Conservation (phyloP, 2,329 filamentous ascomycete genomes). For the Dactylellina parvicollis region DNA sequence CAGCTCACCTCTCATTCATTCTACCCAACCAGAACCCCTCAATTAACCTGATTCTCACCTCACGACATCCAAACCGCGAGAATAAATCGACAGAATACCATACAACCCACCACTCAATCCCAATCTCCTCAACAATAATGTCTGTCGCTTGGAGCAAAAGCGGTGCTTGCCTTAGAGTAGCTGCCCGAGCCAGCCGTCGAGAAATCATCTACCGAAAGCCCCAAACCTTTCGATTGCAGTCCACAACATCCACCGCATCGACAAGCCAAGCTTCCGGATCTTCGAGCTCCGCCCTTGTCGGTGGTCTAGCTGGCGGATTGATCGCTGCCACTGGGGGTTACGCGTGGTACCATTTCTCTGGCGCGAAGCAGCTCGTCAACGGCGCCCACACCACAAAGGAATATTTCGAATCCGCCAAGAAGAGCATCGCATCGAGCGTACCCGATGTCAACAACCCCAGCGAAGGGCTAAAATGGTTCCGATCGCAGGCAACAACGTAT, state of each 20-base stretch:
- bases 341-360: conserved; percentile 13
- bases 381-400: conserved; percentile 4
- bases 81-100: neutral
- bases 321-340: conserved; percentile 3
- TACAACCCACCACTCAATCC: neutral
- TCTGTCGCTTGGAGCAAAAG: conserved; percentile 1
- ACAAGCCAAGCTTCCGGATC: neutral
- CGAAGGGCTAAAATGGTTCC: conserved; percentile 19
- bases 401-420: conserved; percentile 12
- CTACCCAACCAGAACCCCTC: too few relatives aligned
- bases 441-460: conserved; percentile 13
- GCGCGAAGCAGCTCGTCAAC: conserved; percentile 1
- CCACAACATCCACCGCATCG: neutral
- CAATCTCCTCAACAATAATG: neutral
- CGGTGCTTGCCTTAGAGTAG: neutral
- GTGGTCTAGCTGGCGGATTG: conserved; percentile 7
- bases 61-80: too few relatives aligned
- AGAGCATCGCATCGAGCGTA: conserved; percentile 5
- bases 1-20: too few relatives aligned
- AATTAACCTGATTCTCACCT: too few relatives aligned
- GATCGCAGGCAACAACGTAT: conserved; percentile 64
- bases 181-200: conserved; percentile 5
- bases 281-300: conserved; percentile 6
- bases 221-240: neutral
- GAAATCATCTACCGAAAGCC: neutral